A percentile compares a stretch with the other conserved stretches of the same genome.
These are phyloP conservation scores for Phaeodactylum tricornutum DNA, from an alignment of 108 stramenopile genomes.

Conservation along the genomic window DNA sequence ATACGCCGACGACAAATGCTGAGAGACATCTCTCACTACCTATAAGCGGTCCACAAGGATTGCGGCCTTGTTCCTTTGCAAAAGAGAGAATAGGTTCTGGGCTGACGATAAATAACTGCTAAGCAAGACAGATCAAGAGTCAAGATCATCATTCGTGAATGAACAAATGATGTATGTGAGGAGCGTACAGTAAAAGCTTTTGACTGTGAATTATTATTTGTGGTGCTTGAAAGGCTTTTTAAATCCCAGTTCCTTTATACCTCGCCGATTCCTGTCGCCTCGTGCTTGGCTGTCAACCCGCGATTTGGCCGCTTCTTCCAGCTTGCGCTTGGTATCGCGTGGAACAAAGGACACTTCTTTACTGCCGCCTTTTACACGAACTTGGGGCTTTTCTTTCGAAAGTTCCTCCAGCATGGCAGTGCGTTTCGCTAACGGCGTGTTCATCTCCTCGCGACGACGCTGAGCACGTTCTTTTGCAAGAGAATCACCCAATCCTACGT, in stretches of 20 bases:
- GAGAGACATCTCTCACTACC: too few species aligned
- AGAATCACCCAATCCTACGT: slow-evolving; percentile 42
- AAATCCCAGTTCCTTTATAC: slow-evolving; percentile 46
- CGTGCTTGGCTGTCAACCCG: slow-evolving; percentile 14
- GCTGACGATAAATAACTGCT: too few species aligned
- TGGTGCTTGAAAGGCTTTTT: slow-evolving; percentile 29
- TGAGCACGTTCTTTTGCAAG: slow-evolving; percentile 27
- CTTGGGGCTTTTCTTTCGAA: slow-evolving; percentile 25
- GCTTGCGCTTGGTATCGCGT: slow-evolving; percentile 43
- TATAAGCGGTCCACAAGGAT: too few species aligned
- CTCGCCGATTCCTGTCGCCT: slow-evolving; percentile 29
- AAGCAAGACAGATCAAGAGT: too few species aligned
- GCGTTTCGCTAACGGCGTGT: slow-evolving; percentile 63
- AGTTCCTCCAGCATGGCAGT: slow-evolving; percentile 44
- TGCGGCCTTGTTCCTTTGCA: too few species aligned
- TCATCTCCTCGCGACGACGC: slow-evolving; percentile 40
- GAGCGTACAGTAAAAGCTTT: too few species aligned
- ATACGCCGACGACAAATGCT: too few species aligned
- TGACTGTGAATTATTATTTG: too few species aligned
- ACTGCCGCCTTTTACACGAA: slow-evolving; percentile 43
- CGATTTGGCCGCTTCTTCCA: too few species aligned
- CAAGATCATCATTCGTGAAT: too few species aligned
- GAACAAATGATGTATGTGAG: too few species aligned
- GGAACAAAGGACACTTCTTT: slow-evolving; percentile 72
- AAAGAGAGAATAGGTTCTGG: too few species aligned